Conservation (phyloP, 225 moss, liverwort and hornwort genomes). For the Bryoerythrophyllum caledonicum region DNA sequence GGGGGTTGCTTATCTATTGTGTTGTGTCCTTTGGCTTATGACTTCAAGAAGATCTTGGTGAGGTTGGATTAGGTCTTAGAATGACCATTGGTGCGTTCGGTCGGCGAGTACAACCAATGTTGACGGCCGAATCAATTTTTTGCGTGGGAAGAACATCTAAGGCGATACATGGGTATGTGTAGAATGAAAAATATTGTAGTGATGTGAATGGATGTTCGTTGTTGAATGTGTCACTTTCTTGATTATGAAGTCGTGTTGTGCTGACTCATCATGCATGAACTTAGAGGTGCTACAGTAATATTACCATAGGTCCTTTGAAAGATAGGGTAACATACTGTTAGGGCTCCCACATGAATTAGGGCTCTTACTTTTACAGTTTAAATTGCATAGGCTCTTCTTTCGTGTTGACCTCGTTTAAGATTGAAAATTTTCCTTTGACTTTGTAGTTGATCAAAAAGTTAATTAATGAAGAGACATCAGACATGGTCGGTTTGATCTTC, state of each 20-base stretch:
- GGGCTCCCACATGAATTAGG: background rate
- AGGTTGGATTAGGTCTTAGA: slow-evolving; percentile 5
- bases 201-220: background rate
- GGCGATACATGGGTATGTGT: background rate
- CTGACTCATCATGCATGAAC: background rate
- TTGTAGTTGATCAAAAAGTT: no score
- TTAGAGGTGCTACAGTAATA: background rate
- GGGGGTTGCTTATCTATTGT: background rate
- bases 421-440: no score
- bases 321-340: background rate
- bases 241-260: background rate
- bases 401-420: background rate
- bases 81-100: background rate
- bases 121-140: no score
- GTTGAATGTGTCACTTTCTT: slow-evolving; percentile 1
- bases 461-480: no score
- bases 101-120: background rate
- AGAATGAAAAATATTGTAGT: background rate
- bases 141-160: background rate
- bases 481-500: no score
- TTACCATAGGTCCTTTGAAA: background rate
- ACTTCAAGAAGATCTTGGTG: slow-evolving; percentile 13
- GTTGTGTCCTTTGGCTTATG: slow-evolving; percentile 19
- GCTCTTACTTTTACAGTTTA: background rate
- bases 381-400: background rate